Evolutionary conservation across 768 basidiomycete genomes (phyloP), one percentile per base, ranked within the genome.

Genomic region (Phlegmacium glaucopus): DNA sequence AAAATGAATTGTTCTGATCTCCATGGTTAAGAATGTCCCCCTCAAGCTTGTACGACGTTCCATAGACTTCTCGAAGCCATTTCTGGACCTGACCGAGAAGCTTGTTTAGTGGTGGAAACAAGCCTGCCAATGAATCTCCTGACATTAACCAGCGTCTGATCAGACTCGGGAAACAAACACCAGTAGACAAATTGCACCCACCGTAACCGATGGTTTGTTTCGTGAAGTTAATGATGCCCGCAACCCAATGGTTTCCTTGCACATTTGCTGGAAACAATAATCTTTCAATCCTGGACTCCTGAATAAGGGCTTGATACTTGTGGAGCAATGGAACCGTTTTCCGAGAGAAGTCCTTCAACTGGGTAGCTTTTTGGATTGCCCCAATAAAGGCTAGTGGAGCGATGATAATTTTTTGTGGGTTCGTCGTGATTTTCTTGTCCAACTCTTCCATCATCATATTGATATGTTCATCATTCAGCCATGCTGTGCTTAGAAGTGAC

Each of bases 221-320:
- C 13, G 42, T 28, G 26, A 58, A 56, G 44, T 58, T 47, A 27
- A 58, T 47, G 1, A 43, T 2, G 5, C 55, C 49, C n/a, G 44
- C 46, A 42, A 60, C 56, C 59, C 59, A 60, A 29, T 60, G 59
- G 38, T 60, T 60, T 4, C 44, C 44, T 27, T 51, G 41, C 30
- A 54, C 27, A 34, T 55, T 47, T 8, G 55, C 37, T n/a, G 52
- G 56, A 38, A 58, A 52, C 25, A 52, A 52, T 5, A 60, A 39
- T 25, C 44, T 18, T 22, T 39, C 9, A 13, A 45, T 26, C 4
- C 17, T 16, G 5, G 16, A 25, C 29, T 49, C 39, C 25, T 49
- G 32, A 16, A 53, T 34, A 13, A 42, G 39, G 6, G 42, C 32
- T 39, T 54, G 17, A 27, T 50, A 48, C 11, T 42, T 42, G 26